Conservation (phyloP, 176 grass and related monocot species). For the Lolium rigidum region DNA sequence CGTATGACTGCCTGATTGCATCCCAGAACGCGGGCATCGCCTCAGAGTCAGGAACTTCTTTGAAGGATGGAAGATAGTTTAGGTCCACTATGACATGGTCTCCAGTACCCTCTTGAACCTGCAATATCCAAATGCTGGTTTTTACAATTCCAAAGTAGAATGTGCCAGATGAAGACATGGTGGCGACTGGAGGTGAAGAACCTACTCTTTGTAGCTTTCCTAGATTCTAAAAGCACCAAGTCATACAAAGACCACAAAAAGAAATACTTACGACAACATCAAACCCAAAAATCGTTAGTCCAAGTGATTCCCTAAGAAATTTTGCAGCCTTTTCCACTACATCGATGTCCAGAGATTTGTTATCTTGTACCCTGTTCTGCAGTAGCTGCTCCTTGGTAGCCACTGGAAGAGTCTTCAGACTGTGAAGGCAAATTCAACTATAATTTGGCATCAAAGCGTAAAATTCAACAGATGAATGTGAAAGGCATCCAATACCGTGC, state of each 20-base stretch:
- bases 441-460: neutral
- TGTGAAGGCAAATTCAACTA: constrained; percentile 34
- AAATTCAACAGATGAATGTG: neutral
- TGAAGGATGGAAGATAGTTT: constrained; percentile 93
- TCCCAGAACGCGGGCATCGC: constrained; percentile 89
- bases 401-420: constrained; percentile 93
- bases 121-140: constrained; percentile 7
- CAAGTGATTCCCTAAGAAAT: constrained; percentile 64
- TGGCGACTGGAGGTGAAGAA: neutral
- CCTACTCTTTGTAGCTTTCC: neutral
- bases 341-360: constrained; percentile 49
- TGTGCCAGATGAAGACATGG: neutral
- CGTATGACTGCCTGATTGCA: constrained; percentile 59
- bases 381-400: constrained; percentile 65
- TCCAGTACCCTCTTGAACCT: constrained; percentile 86
- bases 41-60: constrained; percentile 82
- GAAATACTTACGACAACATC: constrained; percentile 89
- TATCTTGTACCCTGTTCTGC: constrained; percentile 33
- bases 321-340: constrained; percentile 68
- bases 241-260: constrained; percentile 27
- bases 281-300: constrained; percentile 96
- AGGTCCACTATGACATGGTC: constrained; percentile 97
- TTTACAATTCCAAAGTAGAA: constrained; percentile 25
- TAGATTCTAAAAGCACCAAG: constrained; percentile 21
- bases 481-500: neutral